Percentiles rank a stretch among this genome's conserved stretches.
phyloP scores from a whole-genome alignment of 371 early-diverging fungal genomes.

The Lichtheimia corymbifera region DNA sequence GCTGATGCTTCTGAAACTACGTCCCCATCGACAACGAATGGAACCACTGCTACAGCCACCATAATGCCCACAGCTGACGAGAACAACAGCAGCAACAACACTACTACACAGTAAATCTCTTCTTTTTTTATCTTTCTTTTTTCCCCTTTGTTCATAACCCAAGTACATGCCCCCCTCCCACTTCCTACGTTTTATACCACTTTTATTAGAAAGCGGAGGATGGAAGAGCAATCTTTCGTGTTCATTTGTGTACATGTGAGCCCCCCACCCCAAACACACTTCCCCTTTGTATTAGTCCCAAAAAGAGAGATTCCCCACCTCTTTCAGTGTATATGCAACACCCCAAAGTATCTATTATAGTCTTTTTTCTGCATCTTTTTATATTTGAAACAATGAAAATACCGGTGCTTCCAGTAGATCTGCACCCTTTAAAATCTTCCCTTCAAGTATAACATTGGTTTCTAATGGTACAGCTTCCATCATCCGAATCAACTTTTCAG shows the following conservation, averaged over 20 bases:
- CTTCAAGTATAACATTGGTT: conserved; percentile 7
- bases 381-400: conserved; percentile 11
- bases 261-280: conserved; percentile 2
- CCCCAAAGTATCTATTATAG: neutral
- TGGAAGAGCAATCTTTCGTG: conserved; percentile 2
- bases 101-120: neutral
- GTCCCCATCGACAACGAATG: neutral
- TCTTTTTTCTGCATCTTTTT: conserved; percentile 9
- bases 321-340: conserved; percentile 19
- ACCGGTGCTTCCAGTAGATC: conserved; percentile 7
- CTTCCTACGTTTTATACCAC: conserved; percentile 15
- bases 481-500: neutral
- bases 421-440: conserved; percentile 8
- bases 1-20: too few relatives aligned
- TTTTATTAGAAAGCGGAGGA: conserved; percentile 11
- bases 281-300: conserved; percentile 1
- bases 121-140: conserved; percentile 4
- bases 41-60: neutral
- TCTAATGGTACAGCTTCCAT: neutral
- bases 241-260: conserved; percentile 12
- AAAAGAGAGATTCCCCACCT: neutral
- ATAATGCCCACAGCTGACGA: neutral
- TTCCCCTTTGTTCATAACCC: conserved; percentile 9
- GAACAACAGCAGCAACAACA: neutral
- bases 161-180: conserved; percentile 6